Base-by-base conservation (phyloP, 139 green algal genomes). In the Coccomyxa sp. region DNA sequence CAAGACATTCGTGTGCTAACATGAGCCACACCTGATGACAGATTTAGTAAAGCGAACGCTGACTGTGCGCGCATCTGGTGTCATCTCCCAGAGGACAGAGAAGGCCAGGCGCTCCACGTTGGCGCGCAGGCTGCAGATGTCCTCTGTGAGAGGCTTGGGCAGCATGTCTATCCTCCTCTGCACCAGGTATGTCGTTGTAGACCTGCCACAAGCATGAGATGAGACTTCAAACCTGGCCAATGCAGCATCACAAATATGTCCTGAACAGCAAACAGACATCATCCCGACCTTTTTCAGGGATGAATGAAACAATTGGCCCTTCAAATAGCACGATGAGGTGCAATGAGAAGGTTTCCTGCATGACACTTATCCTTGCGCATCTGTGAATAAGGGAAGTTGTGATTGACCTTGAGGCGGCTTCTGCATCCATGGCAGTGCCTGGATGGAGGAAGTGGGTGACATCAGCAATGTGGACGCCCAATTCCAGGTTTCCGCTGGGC, bases 401-500 rank as follows among this genome's bases (percentile, higher is more conserved):
- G 63, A n/a, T n/a, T 28, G 13, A 88, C 87, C 95, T 84, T 27
- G n/a, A 13, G 7, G 88, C 82, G 0, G 95, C 95, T 87, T 98
- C 95, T 3, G 84, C 71, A 83, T 98, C 95, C 89, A 98, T 93
- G 28, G 93, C 84, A 9, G 90, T 95, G 77, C 67, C 88, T 0
- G 93, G 88, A 75, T 83, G 63, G 58, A 98, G 59, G 82, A 98
- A 98, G 88, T 98, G 89, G 13, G 93, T 98, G 30, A 98, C 95
- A 84, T 98, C 95, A 10, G 95, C 95, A 82, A 98, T 98, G 91
- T 98, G 95, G 51, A 98, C 95, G 13, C 94, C 90, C 79, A 96
- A 79, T 76, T 91, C 89, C 15, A 82, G 77, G 38, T 90, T 91
- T 17, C 89, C 87, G 30, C 77, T 82, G 31, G 82, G 80, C 59